A percentile compares a stretch with the other conserved stretches of the same genome.
Conservation (phyloP, 2,329 filamentous ascomycete genomes). For the Penicillium thymicola region DNA sequence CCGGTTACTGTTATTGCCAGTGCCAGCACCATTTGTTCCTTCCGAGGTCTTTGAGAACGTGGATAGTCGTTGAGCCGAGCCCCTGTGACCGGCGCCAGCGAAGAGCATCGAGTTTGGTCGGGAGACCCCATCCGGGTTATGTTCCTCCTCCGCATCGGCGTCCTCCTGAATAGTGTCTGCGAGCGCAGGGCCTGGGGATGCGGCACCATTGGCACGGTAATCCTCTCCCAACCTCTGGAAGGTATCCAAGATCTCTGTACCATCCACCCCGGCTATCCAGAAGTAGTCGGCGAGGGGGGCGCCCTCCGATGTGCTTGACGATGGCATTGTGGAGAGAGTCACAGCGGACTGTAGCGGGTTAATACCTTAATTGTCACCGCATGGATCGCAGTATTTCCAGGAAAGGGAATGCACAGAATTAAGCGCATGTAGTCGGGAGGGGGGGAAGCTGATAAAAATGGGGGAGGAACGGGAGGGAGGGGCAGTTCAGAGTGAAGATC, state of each 20-base stretch:
- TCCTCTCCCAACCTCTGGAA: slow-evolving; percentile 43
- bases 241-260: slow-evolving; percentile 45
- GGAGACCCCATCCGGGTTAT: slow-evolving; percentile 33
- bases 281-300: slow-evolving; percentile 64
- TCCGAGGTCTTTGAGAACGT: slow-evolving; percentile 51
- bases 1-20: slow-evolving; percentile 63
- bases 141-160: slow-evolving; percentile 53
- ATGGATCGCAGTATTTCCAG: slow-evolving; percentile 11
- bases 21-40: slow-evolving; percentile 49
- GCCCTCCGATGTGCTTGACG: slow-evolving; percentile 42
- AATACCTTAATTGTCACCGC: slow-evolving; percentile 16
- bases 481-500: slow-evolving; percentile 24
- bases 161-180: slow-evolving; percentile 62
- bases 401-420: background rate
- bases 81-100: slow-evolving; percentile 26
- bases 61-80: slow-evolving; percentile 44
- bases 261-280: slow-evolving; percentile 57
- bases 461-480: slow-evolving; percentile 16
- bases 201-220: slow-evolving; percentile 38
- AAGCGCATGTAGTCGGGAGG: slow-evolving; percentile 5
- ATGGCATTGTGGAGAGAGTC: slow-evolving; percentile 20
- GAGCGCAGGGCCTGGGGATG: slow-evolving; percentile 39
- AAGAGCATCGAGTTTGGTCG: slow-evolving; percentile 39
- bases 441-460: slow-evolving; percentile 12
- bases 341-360: slow-evolving; percentile 13